Base-by-base conservation (phyloP, 768 basidiomycete genomes). In the Austroboletus festivus region DNA sequence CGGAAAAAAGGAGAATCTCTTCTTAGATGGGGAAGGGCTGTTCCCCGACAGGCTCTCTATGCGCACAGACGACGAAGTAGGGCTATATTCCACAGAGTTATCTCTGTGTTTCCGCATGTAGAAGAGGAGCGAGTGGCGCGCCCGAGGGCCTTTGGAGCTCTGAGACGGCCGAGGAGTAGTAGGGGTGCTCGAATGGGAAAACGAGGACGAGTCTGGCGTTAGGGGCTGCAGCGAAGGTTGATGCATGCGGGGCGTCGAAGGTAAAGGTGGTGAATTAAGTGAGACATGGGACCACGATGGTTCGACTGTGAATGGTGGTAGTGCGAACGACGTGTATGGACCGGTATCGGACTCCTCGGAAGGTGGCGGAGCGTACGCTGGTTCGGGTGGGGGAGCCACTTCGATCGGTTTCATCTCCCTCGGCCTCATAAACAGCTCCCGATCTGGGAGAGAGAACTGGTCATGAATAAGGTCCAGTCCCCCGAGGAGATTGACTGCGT, bases 401-500 rank as follows among this genome's bases (percentile, higher is more conserved):
- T 62, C 62, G 41, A 62, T 60, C 9, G 61, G 61, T 35, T 43
- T 55, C 57, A 67, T 63, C 52, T 64, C 64, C 53, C 51, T 67
- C 20, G 58, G 61, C 39, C 55, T 66, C 45, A 52, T 48, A 41
- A 66, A 66, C 19, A 64, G 12, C 42, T 63, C 59, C 57, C 64
- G 62, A 48, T 65, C 50, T n/a, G 62, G 63, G 47, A 70, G 69
- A 23, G 60, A 41, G 28, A 69, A 51, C 24, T 69, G 56, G 40
- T 71, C 58, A 43, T 66, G 61, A 42, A 68, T 65, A 48, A 67
- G 57, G 47, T 75, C 75, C 19, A 78, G 67, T 13, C 63, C 70
- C 22, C 72, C 68, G 44, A 78, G 63, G 37, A 78, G 71, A 52
- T 73, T 66, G 45, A 69, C 58, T 5, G 74, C 75, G 48, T 78